A percentile compares a stretch with the other conserved stretches of the same genome.
These are phyloP conservation scores for Handroanthus guayacan DNA, from an alignment of 257 asterid genomes.

Conservation along the genomic window DNA sequence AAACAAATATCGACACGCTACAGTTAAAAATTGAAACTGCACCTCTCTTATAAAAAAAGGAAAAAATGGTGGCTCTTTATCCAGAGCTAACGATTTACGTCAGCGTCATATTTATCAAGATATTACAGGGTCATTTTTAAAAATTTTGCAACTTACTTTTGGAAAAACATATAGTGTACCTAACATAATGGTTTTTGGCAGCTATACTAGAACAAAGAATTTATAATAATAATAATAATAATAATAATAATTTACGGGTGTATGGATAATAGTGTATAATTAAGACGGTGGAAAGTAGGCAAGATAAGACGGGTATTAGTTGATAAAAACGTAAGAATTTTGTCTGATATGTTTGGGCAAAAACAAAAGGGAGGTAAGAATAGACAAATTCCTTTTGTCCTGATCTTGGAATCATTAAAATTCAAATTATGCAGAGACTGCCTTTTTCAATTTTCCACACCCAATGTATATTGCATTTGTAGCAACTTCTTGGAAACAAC, in stretches of 20 bases:
- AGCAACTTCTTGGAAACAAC: slow-evolving; percentile 8
- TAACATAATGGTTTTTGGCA: neutral
- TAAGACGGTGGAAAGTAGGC: slow-evolving; percentile 8
- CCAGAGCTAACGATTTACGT: too few species aligned
- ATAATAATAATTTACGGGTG: too few species aligned
- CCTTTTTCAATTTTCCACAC: neutral
- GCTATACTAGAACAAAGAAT: neutral
- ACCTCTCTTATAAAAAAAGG: too few species aligned
- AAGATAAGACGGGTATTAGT: slow-evolving; percentile 20
- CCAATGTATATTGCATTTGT: neutral
- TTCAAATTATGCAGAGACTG: slow-evolving; percentile 17
- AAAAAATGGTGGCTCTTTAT: too few species aligned
- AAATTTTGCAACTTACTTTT: too few species aligned
- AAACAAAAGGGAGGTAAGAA: slow-evolving; percentile 22
- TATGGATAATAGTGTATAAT: neutral
- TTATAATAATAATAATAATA: too few species aligned
- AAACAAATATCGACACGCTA: too few species aligned
- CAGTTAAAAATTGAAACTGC: too few species aligned
- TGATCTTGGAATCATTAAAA: slow-evolving; percentile 30
- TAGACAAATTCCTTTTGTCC: slow-evolving; percentile 42
- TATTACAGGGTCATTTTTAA: too few species aligned
- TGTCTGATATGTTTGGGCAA: slow-evolving; percentile 40
- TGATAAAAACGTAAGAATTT: neutral
- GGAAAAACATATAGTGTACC: neutral
- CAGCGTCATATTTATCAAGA: neutral